A percentile compares a stretch with the other conserved stretches of the same genome.
Evolutionary conservation across 2,329 filamentous ascomycete genomes (phyloP).

Genomic region (Botrytis fragariae): DNA sequence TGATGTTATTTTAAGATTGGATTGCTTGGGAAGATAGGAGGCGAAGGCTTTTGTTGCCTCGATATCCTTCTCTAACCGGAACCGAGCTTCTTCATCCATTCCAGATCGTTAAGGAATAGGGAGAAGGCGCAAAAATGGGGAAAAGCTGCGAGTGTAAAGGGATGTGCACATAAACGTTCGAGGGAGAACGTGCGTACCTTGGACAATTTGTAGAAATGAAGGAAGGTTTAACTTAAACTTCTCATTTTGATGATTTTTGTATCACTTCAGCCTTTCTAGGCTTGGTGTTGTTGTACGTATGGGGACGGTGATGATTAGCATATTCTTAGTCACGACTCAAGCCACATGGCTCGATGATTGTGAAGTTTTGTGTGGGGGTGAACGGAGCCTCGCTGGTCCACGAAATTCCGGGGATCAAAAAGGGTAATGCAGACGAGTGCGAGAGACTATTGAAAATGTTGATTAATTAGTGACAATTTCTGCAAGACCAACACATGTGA

Average conservation of each 20-base stretch:
- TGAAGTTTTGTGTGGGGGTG: background rate
- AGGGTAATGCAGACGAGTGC: background rate
- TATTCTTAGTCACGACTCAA: background rate
- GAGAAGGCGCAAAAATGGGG: background rate
- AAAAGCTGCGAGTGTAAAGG: conserved; percentile 13
- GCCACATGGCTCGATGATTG: conserved; percentile 14
- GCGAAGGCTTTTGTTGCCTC: background rate
- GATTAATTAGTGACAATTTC: conserved; percentile 20
- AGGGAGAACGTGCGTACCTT: conserved; percentile 6
- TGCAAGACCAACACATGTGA: conserved; percentile 5
- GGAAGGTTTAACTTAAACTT: background rate
- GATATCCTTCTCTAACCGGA: background rate
- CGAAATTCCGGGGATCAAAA: background rate
- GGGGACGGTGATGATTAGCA: background rate
- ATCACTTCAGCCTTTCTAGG: background rate
- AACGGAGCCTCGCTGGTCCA: background rate
- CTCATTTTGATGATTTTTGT: background rate
- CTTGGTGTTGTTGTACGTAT: background rate
- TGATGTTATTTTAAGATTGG: background rate
- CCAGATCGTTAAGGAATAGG: background rate
- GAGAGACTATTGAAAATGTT: conserved; percentile 18
- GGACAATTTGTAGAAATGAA: background rate
- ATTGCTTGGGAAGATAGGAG: background rate
- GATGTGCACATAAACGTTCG: conserved; percentile 7
- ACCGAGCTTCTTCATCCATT: background rate